A percentile compares a stretch with the other conserved stretches of the same genome.
Evolutionary conservation across 2,329 filamentous ascomycete genomes (phyloP).

Genomic region (Nothomitra cinnamomea): DNA sequence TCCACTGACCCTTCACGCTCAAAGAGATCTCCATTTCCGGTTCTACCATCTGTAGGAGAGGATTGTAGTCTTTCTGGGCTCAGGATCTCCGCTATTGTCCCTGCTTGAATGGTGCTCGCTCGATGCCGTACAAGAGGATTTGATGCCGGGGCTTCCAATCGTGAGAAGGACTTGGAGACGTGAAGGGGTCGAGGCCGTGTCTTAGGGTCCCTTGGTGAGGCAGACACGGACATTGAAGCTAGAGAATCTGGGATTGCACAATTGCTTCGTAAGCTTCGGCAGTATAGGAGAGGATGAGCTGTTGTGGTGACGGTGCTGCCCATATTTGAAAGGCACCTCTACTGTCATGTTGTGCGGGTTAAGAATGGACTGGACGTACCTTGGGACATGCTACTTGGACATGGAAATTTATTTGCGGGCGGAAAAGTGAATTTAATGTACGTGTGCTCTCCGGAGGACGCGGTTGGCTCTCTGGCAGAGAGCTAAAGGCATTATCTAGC

Average conservation of each 20-base stretch:
- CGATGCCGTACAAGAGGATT: slow-evolving; percentile 23
- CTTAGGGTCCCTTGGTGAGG: neutral
- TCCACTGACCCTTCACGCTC: slow-evolving; percentile 20
- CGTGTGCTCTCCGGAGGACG: no score
- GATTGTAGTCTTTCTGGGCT: slow-evolving; percentile 15
- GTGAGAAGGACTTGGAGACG: slow-evolving; percentile 30
- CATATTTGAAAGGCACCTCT: no score
- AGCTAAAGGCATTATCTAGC: no score
- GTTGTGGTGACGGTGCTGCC: no score
- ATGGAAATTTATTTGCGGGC: no score
- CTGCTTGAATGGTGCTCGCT: slow-evolving; percentile 29
- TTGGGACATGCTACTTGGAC: no score
- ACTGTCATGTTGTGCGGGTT: no score
- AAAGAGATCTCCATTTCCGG: slow-evolving; percentile 24
- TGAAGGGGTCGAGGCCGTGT: slow-evolving; percentile 19
- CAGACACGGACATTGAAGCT: neutral
- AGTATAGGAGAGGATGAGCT: no score
- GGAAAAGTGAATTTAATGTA: no score
- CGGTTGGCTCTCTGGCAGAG: no score
- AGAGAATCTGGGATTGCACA: neutral
- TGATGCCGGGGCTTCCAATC: slow-evolving; percentile 24
- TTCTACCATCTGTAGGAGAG: slow-evolving; percentile 18
- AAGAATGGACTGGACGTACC: no score
- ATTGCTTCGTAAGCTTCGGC: no score
- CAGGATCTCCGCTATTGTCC: slow-evolving; percentile 25